Evolutionary conservation across 106 monocot species (phyloP).

Genomic region (Dendrobium huoshanense): DNA sequence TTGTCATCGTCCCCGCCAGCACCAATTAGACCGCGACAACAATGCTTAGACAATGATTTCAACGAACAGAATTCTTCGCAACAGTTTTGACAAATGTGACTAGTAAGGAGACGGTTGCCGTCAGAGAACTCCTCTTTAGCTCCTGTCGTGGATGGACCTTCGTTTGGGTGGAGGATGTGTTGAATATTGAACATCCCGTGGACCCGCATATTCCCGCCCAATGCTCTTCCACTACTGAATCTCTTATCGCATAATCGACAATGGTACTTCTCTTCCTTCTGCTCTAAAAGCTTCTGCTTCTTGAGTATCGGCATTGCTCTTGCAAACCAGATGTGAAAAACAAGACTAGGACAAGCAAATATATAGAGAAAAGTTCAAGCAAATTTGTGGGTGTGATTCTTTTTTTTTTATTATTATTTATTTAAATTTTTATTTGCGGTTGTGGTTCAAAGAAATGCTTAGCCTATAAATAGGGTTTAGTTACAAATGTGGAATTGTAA

Average conservation of each 20-base stretch:
- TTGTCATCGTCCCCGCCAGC: neutral
- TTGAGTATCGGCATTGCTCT: constrained; percentile 33
- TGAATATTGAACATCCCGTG: constrained; percentile 58
- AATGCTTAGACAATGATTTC: constrained; percentile 68
- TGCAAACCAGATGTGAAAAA: too few relatives aligned
- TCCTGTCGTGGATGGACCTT: too few relatives aligned
- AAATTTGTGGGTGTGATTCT: too few relatives aligned
- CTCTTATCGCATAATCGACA: constrained; percentile 73
- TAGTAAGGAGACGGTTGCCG: constrained; percentile 24
- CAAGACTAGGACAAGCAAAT: neutral
- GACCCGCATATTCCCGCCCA: constrained; percentile 79
- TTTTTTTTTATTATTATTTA: too few relatives aligned
- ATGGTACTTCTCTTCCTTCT: constrained; percentile 45
- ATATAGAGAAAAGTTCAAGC: neutral
- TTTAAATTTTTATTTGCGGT: too few relatives aligned
- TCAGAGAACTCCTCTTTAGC: neutral
- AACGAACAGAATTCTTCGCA: constrained; percentile 50
- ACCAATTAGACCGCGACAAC: constrained; percentile 31
- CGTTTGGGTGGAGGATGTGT: neutral
- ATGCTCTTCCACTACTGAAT: constrained; percentile 63
- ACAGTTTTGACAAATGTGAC: constrained; percentile 21
- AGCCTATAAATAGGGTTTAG: too few relatives aligned
- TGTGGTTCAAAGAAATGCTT: too few relatives aligned
- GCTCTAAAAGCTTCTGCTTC: neutral
- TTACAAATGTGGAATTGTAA: too few relatives aligned